These are phyloP conservation scores for Anthracocystis panici-leucophaei DNA, from an alignment of 1,284 basidiomycete species.

Conservation along the genomic window DNA sequence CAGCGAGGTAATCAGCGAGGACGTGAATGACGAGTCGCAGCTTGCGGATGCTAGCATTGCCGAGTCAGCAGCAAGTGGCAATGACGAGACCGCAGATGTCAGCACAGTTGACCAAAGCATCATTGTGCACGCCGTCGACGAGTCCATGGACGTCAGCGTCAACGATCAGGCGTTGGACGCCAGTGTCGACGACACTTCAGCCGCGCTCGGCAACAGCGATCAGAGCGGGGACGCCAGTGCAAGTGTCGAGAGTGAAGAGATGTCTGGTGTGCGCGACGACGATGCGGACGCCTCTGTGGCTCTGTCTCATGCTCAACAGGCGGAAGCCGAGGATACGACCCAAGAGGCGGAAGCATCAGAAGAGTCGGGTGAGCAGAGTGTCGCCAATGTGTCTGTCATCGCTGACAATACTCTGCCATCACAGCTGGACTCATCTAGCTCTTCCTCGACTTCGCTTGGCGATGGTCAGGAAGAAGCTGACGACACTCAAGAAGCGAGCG, in stretches of 20 bases:
- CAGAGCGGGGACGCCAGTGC: neutral
- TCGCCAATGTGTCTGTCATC: neutral
- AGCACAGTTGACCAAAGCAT: slow-evolving; percentile 15
- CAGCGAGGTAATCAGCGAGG: slow-evolving; percentile 8
- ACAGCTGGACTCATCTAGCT: neutral
- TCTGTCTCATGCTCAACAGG: neutral
- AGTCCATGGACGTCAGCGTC: neutral
- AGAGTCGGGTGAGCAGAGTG: neutral
- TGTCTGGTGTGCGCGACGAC: neutral
- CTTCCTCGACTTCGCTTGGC: neutral
- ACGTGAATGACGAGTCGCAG: neutral
- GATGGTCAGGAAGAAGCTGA: slow-evolving; percentile 4
- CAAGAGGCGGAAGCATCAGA: neutral
- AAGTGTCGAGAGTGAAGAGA: neutral
- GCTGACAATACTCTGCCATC: slow-evolving; percentile 1
- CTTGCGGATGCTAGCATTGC: neutral
- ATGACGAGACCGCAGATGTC: neutral
- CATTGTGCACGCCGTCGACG: neutral
- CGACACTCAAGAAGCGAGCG: slow-evolving; percentile 6
- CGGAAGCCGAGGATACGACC: neutral
- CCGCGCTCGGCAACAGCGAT: neutral
- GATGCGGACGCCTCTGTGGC: neutral
- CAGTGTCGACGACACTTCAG: slow-evolving; percentile 1
- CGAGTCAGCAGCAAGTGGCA: neutral
- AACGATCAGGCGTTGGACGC: neutral